phyloP scores from a whole-genome alignment of 768 basidiomycete genomes.

The Terana coerulea region DNA sequence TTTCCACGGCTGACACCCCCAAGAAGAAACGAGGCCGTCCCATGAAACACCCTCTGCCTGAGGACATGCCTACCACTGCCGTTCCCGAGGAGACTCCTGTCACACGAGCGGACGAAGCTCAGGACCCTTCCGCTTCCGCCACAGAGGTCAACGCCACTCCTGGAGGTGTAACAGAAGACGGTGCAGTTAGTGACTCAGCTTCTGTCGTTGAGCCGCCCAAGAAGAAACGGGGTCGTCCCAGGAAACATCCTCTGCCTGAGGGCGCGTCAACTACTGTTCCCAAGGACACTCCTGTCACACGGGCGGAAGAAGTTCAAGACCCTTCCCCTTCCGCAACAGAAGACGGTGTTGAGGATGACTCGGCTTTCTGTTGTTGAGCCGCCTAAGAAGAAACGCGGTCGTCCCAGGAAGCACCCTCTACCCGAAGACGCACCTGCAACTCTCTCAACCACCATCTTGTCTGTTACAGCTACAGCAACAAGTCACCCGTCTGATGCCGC shows the following conservation, averaged over 20 bases:
- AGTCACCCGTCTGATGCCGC: not conserved
- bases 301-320: not conserved
- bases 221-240: constrained; percentile 3
- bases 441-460: no score
- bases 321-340: not conserved
- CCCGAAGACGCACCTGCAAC: not conserved
- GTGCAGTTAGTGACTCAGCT: not conserved
- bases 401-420: constrained; percentile 1
- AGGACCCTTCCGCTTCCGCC: not conserved
- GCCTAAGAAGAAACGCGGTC: constrained; percentile 3
- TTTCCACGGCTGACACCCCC: not conserved
- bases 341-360: not conserved
- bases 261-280: not conserved
- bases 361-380: not conserved
- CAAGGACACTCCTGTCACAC: not conserved
- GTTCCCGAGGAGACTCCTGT: not conserved
- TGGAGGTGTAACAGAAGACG: constrained; percentile 1
- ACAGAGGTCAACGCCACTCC: not conserved
- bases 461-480: no score
- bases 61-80: no score
- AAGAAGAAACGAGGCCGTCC: constrained; percentile 7
- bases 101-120: not conserved
- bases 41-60: not conserved
- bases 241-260: not conserved
- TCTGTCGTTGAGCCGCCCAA: not conserved